Base-by-base conservation (phyloP, 306 rosid species). In the Macrotyloma uniflorum region DNA sequence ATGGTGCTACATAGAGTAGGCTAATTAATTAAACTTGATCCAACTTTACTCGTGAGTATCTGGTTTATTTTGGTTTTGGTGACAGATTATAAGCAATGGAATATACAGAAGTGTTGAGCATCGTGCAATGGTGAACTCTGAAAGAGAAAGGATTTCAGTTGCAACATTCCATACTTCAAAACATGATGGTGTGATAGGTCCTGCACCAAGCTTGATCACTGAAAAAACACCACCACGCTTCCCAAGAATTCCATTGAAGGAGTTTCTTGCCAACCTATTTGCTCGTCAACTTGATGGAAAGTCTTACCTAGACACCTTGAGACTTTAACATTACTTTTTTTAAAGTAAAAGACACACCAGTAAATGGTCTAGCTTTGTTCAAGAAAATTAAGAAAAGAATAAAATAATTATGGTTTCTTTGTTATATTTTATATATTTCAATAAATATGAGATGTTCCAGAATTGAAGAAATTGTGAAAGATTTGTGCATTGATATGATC, bases 71-170 rank as follows among this genome's bases (percentile, higher is more conserved):
- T 70, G 28, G 4, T 35, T 24, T 38, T 43, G 5, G 2, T 73
- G 72, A 15, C 74, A 86, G 90, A 84, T 87, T 71, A 19, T 84
- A 19, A 78, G 43, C 6, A 87, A 83, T 36, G 90, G 90, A 5
- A 75, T 51, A 38, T 87, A 87, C 46, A 59, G 64, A 38, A 84
- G 90, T 26, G 30, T 87, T 8, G 88, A 87, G 24, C 84, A 84
- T 63, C 80, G 86, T 0, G 88, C 84, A 47, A 71, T 19, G 1
- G 84, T 83, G 8, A 84, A 81, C 64, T 22, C 69, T 36, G 75
- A 8, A 46, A 79, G 71, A 22, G 87, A 87, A 26, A 84, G 90
- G 49, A 5, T 84, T 3, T 87, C 88, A 22, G 12, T 87, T 73
- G 90, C 88, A 5, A 85, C 88, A 28, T 87, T 87, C 62, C 15